Conservation (phyloP, 495 filamentous ascomycete genomes). For the Aspergillus campestris region DNA sequence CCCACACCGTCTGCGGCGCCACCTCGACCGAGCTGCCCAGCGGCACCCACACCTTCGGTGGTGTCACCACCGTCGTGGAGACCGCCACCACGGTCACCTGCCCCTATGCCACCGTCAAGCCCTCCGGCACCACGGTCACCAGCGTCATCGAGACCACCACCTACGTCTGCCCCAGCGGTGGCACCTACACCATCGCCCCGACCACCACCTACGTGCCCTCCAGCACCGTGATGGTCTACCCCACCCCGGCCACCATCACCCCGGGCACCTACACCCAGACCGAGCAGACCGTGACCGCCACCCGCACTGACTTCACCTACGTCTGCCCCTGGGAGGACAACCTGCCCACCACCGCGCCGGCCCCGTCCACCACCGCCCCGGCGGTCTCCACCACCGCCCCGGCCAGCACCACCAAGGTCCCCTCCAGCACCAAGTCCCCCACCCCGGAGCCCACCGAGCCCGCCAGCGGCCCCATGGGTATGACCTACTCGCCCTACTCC, state of each 20-base stretch:
- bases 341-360: conserved; percentile 16
- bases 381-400: conserved; percentile 14
- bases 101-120: conserved; percentile 63
- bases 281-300: conserved; percentile 58
- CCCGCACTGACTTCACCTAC: conserved; percentile 57
- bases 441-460: conserved; percentile 10
- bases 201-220: conserved; percentile 50
- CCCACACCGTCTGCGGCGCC: conserved; percentile 59
- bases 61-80: conserved; percentile 66
- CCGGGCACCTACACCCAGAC: conserved; percentile 69
- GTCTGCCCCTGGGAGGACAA: conserved; percentile 57
- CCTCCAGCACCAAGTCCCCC: conserved; percentile 8
- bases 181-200: conserved; percentile 75
- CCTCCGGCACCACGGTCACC: conserved; percentile 52
- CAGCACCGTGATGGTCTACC: conserved; percentile 54
- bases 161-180: conserved; percentile 68
- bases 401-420: conserved; percentile 12
- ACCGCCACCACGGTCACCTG: conserved; percentile 63
- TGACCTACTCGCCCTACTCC: conserved; percentile 87
- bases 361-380: conserved; percentile 13
- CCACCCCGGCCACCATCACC: conserved; percentile 53
- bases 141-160: conserved; percentile 64
- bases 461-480: conserved; percentile 59
- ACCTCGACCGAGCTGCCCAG: conserved; percentile 52
- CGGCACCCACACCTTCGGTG: conserved; percentile 65